phyloP scores from a whole-genome alignment of 2,329 filamentous ascomycete species.

The Apiospora koreana region DNA sequence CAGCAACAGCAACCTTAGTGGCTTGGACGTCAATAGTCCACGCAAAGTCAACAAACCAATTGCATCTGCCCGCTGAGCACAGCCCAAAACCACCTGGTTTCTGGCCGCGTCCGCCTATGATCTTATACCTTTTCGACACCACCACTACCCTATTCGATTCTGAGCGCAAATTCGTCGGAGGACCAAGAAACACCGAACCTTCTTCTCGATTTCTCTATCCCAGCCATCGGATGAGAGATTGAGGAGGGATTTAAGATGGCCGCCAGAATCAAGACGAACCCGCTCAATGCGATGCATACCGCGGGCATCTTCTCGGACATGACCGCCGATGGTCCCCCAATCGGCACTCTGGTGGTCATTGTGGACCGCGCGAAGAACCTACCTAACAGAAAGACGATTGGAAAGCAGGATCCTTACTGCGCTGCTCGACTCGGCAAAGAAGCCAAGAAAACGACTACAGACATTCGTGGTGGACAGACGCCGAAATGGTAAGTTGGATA shows the following conservation, averaged over 20 bases:
- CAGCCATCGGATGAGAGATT: not conserved
- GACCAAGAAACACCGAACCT: not conserved
- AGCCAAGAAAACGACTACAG: conserved; percentile 94
- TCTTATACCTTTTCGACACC: not conserved
- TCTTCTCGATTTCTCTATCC: not conserved
- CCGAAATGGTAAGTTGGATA: conserved; percentile 77
- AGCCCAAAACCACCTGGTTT: not conserved
- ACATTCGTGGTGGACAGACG: conserved; percentile 92
- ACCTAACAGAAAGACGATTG: conserved; percentile 94
- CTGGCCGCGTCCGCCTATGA: not conserved
- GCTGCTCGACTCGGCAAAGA: conserved; percentile 93
- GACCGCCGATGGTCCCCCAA: conserved; percentile 87
- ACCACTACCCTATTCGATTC: not conserved
- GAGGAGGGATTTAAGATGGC: conserved; percentile 41
- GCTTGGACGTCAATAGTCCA: not conserved
- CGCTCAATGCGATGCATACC: conserved; percentile 71
- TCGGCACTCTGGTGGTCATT: conserved; percentile 89
- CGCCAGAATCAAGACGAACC: conserved; percentile 54
- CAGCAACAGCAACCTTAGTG: conserved; percentile 6
- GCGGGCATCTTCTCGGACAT: conserved; percentile 94
- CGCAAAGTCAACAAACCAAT: conserved; percentile 10
- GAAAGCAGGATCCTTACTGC: conserved; percentile 98
- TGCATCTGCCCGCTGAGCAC: not conserved
- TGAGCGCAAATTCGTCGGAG: not conserved
- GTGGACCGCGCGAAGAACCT: conserved; percentile 96